Percentiles rank a stretch among this genome's conserved stretches.
These are phyloP conservation scores for Backusella parvicylindrica DNA, from an alignment of 192 early-diverging fungal genomes.

Conservation along the genomic window DNA sequence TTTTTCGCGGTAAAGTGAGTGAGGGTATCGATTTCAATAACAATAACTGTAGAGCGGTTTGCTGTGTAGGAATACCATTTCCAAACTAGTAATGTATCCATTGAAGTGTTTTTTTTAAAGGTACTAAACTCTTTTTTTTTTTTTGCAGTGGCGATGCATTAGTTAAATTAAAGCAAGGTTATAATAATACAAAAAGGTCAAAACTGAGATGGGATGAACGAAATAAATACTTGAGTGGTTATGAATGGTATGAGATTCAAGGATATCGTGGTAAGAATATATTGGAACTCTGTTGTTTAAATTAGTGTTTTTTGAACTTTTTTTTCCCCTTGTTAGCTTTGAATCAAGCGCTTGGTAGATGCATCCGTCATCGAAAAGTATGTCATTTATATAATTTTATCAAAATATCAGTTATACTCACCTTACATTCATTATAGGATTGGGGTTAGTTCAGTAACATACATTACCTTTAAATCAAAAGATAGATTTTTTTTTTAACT, in stretches of 20 bases:
- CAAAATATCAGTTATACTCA: not conserved
- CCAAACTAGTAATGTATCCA: constrained; percentile 29
- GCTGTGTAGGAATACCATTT: constrained; percentile 65
- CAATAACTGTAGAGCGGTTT: constrained; percentile 57
- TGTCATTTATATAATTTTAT: not conserved
- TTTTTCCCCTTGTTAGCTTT: constrained; percentile 22
- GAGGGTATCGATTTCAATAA: constrained; percentile 78
- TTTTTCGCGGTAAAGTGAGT: constrained; percentile 68
- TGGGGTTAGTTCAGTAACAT: constrained; percentile 13
- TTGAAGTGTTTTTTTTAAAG: not conserved
- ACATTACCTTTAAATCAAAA: too few species aligned
- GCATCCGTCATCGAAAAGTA: constrained; percentile 33
- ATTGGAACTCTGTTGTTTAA: not conserved
- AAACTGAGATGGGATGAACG: not conserved
- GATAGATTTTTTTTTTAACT: not conserved
- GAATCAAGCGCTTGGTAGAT: constrained; percentile 36
- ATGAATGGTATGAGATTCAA: constrained; percentile 27
- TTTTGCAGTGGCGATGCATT: constrained; percentile 43
- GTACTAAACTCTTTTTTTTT: not conserved
- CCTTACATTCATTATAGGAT: constrained; percentile 15
- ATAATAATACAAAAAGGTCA: constrained; percentile 20
- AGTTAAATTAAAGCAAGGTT: constrained; percentile 45
- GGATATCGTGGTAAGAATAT: constrained; percentile 23
- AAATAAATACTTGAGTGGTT: not conserved
- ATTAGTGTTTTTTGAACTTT: not conserved